Evolutionary conservation across 2,329 filamentous ascomycete species (phyloP).

Genomic region (Fusarium udum): DNA sequence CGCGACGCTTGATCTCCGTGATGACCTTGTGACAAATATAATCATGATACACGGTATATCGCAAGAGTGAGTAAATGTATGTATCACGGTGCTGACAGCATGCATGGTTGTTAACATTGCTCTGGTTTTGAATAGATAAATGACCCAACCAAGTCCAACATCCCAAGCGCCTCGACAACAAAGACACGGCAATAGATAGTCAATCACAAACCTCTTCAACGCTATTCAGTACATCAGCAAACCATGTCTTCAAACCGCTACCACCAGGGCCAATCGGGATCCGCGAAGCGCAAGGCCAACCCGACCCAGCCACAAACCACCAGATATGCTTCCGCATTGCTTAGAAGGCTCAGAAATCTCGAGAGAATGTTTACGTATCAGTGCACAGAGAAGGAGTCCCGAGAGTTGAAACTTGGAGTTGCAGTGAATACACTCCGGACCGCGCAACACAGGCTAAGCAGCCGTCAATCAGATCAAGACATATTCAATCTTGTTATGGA

Average conservation of each 20-base stretch:
- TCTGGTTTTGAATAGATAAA: background rate
- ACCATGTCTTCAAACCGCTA: background rate
- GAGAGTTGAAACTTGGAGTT: no score
- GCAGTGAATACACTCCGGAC: background rate
- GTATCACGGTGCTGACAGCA: background rate
- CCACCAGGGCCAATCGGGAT: background rate
- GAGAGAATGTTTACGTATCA: background rate
- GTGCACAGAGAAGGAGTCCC: no score
- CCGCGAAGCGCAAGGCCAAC: no score
- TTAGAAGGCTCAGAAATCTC: accelerated
- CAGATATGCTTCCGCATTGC: no score
- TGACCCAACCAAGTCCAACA: accelerated
- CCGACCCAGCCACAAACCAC: background rate
- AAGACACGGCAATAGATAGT: background rate
- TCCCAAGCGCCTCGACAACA: accelerated
- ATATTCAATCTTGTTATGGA: background rate
- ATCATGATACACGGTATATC: background rate
- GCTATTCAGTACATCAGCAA: background rate
- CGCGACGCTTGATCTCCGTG: accelerated
- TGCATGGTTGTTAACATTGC: accelerated
- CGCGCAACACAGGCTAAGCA: background rate
- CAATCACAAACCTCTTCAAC: background rate
- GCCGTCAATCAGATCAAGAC: background rate
- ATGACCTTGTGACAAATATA: accelerated
- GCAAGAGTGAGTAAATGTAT: accelerated